These are phyloP conservation scores for Claviceps africana DNA, from an alignment of 2,329 filamentous ascomycete species.

Conservation along the genomic window DNA sequence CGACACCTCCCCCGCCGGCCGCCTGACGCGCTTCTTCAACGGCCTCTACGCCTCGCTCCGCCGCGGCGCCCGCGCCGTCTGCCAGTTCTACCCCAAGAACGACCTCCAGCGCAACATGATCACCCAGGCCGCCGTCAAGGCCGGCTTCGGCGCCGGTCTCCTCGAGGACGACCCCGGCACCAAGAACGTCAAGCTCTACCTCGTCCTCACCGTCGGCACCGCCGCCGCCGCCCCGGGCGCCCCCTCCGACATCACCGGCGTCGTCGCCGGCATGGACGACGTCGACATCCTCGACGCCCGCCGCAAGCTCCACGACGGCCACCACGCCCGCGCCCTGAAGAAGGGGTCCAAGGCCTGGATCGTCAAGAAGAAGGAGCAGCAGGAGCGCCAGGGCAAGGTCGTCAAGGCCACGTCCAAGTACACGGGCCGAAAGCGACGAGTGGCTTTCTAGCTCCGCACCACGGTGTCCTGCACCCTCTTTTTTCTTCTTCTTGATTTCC, in stretches of 20 bases:
- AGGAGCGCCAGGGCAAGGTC: conserved; percentile 87
- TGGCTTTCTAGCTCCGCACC: conserved; percentile 46
- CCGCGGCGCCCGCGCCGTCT: conserved; percentile 78
- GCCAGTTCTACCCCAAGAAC: conserved; percentile 98
- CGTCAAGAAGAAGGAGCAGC: conserved; percentile 76
- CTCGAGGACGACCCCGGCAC: conserved; percentile 92
- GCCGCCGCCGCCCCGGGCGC: conserved; percentile 28
- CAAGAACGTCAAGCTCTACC: conserved; percentile 92
- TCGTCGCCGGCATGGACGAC: conserved; percentile 77
- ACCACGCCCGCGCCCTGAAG: conserved; percentile 37
- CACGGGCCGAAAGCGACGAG: conserved; percentile 74
- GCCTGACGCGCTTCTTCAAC: conserved; percentile 79
- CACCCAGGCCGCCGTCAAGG: conserved; percentile 73
- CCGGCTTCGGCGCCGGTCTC: conserved; percentile 88
- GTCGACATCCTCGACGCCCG: conserved; percentile 68
- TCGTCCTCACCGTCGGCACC: conserved; percentile 80
- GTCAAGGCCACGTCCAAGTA: conserved; percentile 90
- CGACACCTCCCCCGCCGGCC: conserved; percentile 65
- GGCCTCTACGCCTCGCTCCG: conserved; percentile 74
- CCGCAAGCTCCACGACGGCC: conserved; percentile 30
- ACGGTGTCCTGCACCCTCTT: too few species aligned
- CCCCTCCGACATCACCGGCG: conserved; percentile 74
- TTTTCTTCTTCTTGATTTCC: background rate
- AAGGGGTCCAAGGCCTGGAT: conserved; percentile 84
- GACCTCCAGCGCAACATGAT: conserved; percentile 87